Percentiles rank a stretch among this genome's conserved stretches.
Evolutionary conservation across 2,329 filamentous ascomycete genomes (phyloP).

Genomic region (Apiospora marii): DNA sequence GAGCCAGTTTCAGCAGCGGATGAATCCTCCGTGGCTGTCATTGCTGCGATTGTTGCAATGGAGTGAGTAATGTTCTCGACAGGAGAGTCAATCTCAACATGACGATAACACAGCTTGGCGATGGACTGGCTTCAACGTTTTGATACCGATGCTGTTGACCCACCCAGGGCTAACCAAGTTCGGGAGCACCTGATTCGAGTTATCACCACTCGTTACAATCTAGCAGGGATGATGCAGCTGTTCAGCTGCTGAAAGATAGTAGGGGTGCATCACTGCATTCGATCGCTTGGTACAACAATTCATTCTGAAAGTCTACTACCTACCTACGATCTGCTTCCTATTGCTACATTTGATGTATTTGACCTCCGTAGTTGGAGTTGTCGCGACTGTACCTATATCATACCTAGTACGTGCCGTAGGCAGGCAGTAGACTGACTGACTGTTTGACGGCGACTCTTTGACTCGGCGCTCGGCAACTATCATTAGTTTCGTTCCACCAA

Average conservation of each 20-base stretch:
- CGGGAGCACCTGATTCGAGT: slow-evolving; percentile 16
- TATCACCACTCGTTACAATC: neutral
- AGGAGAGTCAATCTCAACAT: slow-evolving; percentile 12
- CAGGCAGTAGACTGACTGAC: too few species aligned
- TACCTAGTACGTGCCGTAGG: too few species aligned
- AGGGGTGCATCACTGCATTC: neutral
- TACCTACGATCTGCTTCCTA: neutral
- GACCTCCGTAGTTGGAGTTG: neutral
- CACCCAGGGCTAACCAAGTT: slow-evolving; percentile 1
- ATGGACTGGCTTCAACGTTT: slow-evolving; percentile 13
- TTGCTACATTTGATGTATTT: too few species aligned
- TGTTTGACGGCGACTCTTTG: neutral
- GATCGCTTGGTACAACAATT: neutral
- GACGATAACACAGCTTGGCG: neutral
- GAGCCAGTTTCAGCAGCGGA: neutral
- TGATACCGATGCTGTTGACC: neutral
- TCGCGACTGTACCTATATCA: neutral
- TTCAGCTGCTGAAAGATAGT: neutral
- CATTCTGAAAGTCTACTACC: neutral
- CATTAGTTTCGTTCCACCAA: slow-evolving; percentile 7
- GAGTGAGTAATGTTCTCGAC: slow-evolving; percentile 7
- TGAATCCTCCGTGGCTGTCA: slow-evolving; percentile 1
- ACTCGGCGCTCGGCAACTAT: slow-evolving; percentile 18
- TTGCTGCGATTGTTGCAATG: neutral
- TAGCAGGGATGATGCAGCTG: neutral